These are phyloP conservation scores for Barnettozyma salicaria DNA, from an alignment of 805 yeast genomes.

Conservation along the genomic window DNA sequence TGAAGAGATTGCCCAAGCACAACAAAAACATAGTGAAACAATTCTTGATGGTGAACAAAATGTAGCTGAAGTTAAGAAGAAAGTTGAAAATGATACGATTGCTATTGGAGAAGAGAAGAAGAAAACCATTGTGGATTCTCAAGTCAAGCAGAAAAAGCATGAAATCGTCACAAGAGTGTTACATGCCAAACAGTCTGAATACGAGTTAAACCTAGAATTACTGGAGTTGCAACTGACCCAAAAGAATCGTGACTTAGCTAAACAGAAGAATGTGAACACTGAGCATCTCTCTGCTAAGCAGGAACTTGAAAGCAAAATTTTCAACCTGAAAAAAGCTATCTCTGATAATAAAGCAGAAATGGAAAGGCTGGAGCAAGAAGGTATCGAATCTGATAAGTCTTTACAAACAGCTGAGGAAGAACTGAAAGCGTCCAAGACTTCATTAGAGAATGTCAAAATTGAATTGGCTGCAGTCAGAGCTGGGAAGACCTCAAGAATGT, in stretches of 20 bases:
- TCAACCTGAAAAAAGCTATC: conserved; percentile 15
- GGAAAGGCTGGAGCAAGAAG: conserved; percentile 14
- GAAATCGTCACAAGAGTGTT: conserved; percentile 23
- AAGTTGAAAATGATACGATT: conserved; percentile 15
- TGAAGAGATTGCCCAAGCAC: conserved; percentile 19
- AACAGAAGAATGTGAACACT: conserved; percentile 16
- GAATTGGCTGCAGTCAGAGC: conserved; percentile 22
- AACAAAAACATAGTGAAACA: conserved; percentile 12
- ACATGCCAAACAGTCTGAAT: conserved; percentile 25
- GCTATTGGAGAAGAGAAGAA: conserved; percentile 14
- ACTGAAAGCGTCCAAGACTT: conserved; percentile 13
- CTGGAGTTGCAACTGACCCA: conserved; percentile 22
- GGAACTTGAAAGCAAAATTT: conserved; percentile 19
- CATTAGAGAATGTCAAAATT: conserved; percentile 16
- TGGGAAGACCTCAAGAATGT: conserved; percentile 16
- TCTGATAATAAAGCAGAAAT: conserved; percentile 18
- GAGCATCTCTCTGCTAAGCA: conserved; percentile 16
- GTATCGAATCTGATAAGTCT: conserved; percentile 8
- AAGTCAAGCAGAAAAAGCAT: conserved; percentile 20
- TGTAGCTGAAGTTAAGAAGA: conserved; percentile 16
- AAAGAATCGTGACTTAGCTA: conserved; percentile 21
- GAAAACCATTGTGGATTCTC: conserved; percentile 17
- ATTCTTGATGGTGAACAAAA: conserved; percentile 19
- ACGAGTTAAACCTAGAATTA: conserved; percentile 21
- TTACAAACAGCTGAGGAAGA: conserved; percentile 18